phyloP scores from a whole-genome alignment of 192 early-diverging fungal species.

The Coemansia sp. region DNA sequence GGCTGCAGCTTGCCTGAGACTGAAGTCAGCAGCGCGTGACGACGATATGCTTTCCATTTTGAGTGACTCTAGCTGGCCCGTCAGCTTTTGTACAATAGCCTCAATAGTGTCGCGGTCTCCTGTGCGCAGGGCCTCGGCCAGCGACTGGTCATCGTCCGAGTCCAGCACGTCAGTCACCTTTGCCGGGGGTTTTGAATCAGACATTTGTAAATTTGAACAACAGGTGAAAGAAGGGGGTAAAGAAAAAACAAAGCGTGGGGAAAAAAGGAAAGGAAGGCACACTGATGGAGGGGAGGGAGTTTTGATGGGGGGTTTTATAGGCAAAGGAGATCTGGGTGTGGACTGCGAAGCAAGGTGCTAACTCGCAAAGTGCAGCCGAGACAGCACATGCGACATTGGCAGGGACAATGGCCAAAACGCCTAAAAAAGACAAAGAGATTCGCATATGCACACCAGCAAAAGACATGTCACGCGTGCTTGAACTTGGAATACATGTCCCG shows the following conservation, averaged over 20 bases:
- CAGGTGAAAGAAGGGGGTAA: neutral
- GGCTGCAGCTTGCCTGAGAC: conserved; percentile 2
- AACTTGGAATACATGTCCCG: neutral
- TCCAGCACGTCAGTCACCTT: conserved; percentile 11
- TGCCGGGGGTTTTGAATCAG: conserved; percentile 5
- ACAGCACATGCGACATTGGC: neutral
- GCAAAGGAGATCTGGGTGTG: neutral
- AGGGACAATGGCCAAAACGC: conserved; percentile 1
- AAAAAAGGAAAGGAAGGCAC: neutral
- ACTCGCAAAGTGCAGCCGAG: neutral
- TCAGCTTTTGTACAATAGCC: conserved; percentile 47
- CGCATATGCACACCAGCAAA: conserved; percentile 4
- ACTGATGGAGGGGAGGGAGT: neutral
- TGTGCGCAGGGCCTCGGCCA: conserved; percentile 43
- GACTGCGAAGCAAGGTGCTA: neutral
- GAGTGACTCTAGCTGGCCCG: conserved; percentile 49
- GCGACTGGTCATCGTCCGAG: conserved; percentile 33
- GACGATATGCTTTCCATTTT: conserved; percentile 37
- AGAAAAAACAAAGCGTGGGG: neutral
- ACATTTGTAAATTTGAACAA: conserved; percentile 13
- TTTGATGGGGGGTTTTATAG: neutral
- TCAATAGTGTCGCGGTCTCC: conserved; percentile 54
- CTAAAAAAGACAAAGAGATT: conserved; percentile 11
- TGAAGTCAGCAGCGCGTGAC: conserved; percentile 27
- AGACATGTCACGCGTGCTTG: neutral